A percentile compares a stretch with the other conserved stretches of the same genome.
These are phyloP conservation scores for Lachancea cidri DNA, from an alignment of 805 yeast genomes.

Conservation along the genomic window DNA sequence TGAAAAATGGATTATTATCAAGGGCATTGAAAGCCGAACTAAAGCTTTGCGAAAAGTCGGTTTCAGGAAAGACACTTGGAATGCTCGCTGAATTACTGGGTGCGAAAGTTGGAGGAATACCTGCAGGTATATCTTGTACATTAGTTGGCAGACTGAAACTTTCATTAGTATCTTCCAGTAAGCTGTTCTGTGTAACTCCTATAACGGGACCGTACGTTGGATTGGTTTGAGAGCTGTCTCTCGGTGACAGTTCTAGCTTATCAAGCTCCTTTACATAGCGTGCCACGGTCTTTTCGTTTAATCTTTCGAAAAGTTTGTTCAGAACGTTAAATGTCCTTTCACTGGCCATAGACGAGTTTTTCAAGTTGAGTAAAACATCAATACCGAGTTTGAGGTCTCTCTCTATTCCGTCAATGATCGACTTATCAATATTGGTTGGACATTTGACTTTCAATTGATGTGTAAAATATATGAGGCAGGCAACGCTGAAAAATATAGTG, in stretches of 20 bases:
- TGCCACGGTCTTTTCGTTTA: conserved; percentile 61
- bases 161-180: no score
- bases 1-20: neutral
- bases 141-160: no score
- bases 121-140: neutral
- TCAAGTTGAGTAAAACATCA: conserved; percentile 57
- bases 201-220: neutral
- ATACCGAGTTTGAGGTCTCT: conserved; percentile 69
- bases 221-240: neutral
- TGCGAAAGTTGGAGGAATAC: neutral
- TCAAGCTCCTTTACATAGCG: conserved; percentile 12
- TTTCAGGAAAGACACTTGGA: neutral
- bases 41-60: neutral
- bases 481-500: conserved; percentile 83
- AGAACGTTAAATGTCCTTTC: conserved; percentile 69
- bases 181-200: no score
- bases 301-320: conserved; percentile 68
- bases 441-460: conserved; percentile 14
- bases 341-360: conserved; percentile 68
- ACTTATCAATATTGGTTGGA: conserved; percentile 6
- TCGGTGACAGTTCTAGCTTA: neutral
- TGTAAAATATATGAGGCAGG: conserved; percentile 65
- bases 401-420: conserved; percentile 34
- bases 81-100: neutral
- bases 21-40: neutral